Conservation (phyloP, 2,329 filamentous ascomycete genomes). For the Colletotrichum orchidophilum region DNA sequence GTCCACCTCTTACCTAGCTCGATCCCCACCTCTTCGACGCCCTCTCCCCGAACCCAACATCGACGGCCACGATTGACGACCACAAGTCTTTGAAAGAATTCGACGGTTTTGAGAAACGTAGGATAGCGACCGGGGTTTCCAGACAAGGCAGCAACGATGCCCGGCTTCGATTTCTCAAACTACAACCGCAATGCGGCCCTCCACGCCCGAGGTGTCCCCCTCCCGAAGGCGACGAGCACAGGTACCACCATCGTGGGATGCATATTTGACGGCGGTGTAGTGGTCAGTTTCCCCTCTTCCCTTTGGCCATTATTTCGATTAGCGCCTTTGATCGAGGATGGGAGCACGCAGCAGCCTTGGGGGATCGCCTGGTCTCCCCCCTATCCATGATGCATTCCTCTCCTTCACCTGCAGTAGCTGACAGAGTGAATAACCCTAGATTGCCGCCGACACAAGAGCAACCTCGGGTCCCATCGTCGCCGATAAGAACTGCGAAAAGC, state of each 20-base stretch:
- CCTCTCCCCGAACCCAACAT: background rate
- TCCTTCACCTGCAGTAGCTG: background rate
- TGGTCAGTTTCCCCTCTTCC: constrained; percentile 66
- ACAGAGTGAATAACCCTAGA: constrained; percentile 58
- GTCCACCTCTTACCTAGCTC: constrained; percentile 35
- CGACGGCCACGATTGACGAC: constrained; percentile 17
- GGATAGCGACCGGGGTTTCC: background rate
- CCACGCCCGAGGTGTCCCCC: constrained; percentile 90
- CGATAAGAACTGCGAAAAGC: constrained; percentile 99
- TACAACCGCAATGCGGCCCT: constrained; percentile 99
- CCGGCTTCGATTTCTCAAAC: constrained; percentile 99
- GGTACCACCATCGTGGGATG: constrained; percentile 99
- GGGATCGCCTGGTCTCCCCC: background rate
- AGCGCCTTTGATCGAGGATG: background rate
- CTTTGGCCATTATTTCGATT: too few species aligned
- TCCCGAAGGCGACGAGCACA: constrained; percentile 97
- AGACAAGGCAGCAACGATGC: constrained; percentile 68
- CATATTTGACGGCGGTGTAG: constrained; percentile 94
- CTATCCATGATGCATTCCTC: constrained; percentile 30
- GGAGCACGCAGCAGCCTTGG: too few species aligned
- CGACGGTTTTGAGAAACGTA: background rate
- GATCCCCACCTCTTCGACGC: constrained; percentile 37
- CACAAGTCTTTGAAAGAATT: background rate
- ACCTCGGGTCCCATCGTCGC: constrained; percentile 98
- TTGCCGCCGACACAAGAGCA: constrained; percentile 97